Evolutionary conservation across 2,329 filamentous ascomycete species (phyloP).

Genomic region (Chaetoscypha palmicola): DNA sequence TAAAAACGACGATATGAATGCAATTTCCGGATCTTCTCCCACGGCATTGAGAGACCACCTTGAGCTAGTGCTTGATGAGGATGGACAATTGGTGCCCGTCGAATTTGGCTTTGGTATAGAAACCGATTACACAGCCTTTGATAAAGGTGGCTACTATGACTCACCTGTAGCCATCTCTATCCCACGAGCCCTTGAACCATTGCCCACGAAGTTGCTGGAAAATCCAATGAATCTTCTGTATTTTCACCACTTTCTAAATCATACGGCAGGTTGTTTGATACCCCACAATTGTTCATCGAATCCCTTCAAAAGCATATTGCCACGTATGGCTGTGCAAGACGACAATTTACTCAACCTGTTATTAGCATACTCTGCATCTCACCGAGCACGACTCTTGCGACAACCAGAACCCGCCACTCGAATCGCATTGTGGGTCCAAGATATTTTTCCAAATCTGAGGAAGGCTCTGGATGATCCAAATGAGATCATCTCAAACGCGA

Average conservation of each 20-base stretch:
- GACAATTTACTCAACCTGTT: conserved; percentile 69
- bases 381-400: conserved; percentile 66
- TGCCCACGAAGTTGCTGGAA: conserved; percentile 48
- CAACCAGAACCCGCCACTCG: conserved; percentile 69
- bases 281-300: conserved; percentile 47
- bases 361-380: conserved; percentile 77
- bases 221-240: conserved; percentile 72
- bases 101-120: conserved; percentile 44
- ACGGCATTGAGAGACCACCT: conserved; percentile 22
- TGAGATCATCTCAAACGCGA: conserved; percentile 61
- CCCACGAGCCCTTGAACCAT: conserved; percentile 40
- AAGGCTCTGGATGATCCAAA: conserved; percentile 55
- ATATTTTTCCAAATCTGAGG: conserved; percentile 69
- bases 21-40: conserved; percentile 47
- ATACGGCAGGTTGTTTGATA: conserved; percentile 60
- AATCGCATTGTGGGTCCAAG: conserved; percentile 73
- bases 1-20: conserved; percentile 62
- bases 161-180: conserved; percentile 57
- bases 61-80: conserved; percentile 28
- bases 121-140: conserved; percentile 45
- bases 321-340: conserved; percentile 59
- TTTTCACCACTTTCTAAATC: conserved; percentile 57
- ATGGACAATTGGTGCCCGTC: conserved; percentile 31
- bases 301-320: conserved; percentile 43
- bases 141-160: conserved; percentile 60